Base-by-base conservation (phyloP, 164 flowering plant genomes). In the Vitis vinifera region DNA sequence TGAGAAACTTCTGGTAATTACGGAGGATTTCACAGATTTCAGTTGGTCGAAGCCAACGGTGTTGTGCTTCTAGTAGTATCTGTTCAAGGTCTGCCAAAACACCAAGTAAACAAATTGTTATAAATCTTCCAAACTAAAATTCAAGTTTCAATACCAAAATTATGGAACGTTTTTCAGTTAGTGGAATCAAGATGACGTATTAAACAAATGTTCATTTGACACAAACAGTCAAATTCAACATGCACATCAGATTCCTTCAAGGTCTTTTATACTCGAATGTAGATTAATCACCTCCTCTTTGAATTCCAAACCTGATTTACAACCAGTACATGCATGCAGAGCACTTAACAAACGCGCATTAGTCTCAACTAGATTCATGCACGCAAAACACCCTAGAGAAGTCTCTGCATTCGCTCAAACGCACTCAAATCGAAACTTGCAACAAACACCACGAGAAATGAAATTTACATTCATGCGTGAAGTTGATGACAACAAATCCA, bases 11-110 rank as follows among this genome's bases (percentile, higher is more conserved):
- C 52, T 78, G 78, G 68, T 88, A 76, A 78, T 89, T 89, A 66
- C 84, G 81, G 62, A 89, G 88, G 60, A 89, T 89, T 77, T 90
- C 87, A 73, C 89, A 88, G 37, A 90, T 80, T 77, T 89, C 94
- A 73, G 71, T 68, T 0, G 94, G 88, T 3, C 91, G 89, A n/a
- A 88, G 87, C 94, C 94, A 89, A 16, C 94, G 85, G 55, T 78
- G 68, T 29, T 78, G 78, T 31, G 94, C 90, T 77, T 90, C 91
- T 48, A 63, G 23, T 63, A 84, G 59, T 77, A 88, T 86, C 80
- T 84, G 85, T 51, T 47, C 62, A 56, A 89, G 75, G 68, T 83
- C 93, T 87, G 81, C 76, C 47, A 64, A 63, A 71, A 49, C 66
- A 17, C 23, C 68, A 58, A 47, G 44, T 68, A 14, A 16, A 0